Base-by-base conservation (phyloP, 805 yeast species). In the Suhomyces tanzawaensis region DNA sequence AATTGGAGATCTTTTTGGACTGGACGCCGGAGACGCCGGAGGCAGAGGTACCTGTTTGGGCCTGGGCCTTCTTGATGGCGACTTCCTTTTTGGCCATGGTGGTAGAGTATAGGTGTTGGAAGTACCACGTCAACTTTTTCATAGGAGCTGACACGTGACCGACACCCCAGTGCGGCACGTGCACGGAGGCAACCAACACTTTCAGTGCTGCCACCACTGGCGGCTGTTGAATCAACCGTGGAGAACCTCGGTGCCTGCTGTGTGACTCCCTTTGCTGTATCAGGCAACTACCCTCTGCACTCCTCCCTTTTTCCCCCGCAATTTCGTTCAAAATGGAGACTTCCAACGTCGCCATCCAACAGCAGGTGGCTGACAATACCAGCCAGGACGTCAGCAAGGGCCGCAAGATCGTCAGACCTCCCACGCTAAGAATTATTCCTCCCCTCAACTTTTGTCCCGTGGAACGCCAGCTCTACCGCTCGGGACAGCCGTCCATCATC, bases 381-480 rank as follows among this genome's bases (percentile, higher is more conserved):
- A n/a, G n/a, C n/a, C n/a, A n/a, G n/a, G 23, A 21, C 9, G 23
- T 7, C 5, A 9, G 18, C 19, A 13, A 31, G 21, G 27, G 17
- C 13, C 8, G n/a, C 15, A 57, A 49, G 37, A 53, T 67, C 19
- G 51, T 58, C 4, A 64, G 67, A 22, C 79, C 86, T 0, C 91
- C 93, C 6, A 57, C 70, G 27, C 64, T 77, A 46, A 64, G 88
- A 31, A 81, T 87, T 17, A 90, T 93, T 3, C 99, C 99, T 3
- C 99, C 99, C 0, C 64, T 90, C 47, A 93, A 93, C 62, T 91
- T 91, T 59, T 85, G 96, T 47, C 96, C 98, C 1, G 98, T 93
- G 11, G 98, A 93, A 55, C 74, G 82, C 34, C 80, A 82, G 45
- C 66, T 91, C 32, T 91, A 90, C 61, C 69, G 99, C 26, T 82